Evolutionary conservation across 371 early-diverging fungal species (phyloP).

Genomic region (Mortierella sp.): DNA sequence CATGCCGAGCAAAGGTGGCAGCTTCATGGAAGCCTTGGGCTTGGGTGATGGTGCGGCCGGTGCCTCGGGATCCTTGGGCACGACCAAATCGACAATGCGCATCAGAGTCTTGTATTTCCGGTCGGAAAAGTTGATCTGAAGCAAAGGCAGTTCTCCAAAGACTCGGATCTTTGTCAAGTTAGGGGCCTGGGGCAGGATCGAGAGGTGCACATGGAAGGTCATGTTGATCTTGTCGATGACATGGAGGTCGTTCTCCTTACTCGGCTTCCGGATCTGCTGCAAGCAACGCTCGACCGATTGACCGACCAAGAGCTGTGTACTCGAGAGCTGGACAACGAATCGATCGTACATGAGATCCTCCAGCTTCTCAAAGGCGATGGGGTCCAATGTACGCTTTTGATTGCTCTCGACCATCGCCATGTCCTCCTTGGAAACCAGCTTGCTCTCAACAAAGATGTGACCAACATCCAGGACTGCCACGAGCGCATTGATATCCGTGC

Average conservation of each 20-base stretch:
- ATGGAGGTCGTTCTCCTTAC: slow-evolving; percentile 72
- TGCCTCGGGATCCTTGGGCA: slow-evolving; percentile 58
- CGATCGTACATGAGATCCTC: slow-evolving; percentile 92
- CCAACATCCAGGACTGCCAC: slow-evolving; percentile 95
- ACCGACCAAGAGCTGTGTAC: slow-evolving; percentile 88
- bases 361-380: slow-evolving; percentile 77
- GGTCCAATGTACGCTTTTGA: slow-evolving; percentile 70
- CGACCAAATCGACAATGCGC: slow-evolving; percentile 79
- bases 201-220: slow-evolving; percentile 84
- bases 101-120: slow-evolving; percentile 93
- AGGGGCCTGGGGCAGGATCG: slow-evolving; percentile 85
- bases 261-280: slow-evolving; percentile 68
- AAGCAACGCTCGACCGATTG: slow-evolving; percentile 83
- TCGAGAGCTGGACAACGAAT: slow-evolving; percentile 85
- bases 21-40: slow-evolving; percentile 33
- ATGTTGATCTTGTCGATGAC: slow-evolving; percentile 92
- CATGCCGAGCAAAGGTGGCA: slow-evolving; percentile 31
- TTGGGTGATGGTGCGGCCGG: slow-evolving; percentile 41
- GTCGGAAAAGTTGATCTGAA: slow-evolving; percentile 94
- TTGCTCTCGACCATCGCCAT: slow-evolving; percentile 79
- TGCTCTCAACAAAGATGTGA: slow-evolving; percentile 88
- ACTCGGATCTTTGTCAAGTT: slow-evolving; percentile 84
- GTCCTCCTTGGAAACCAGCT: slow-evolving; percentile 80
- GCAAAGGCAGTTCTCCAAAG: slow-evolving; percentile 86
- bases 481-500: slow-evolving; percentile 72